Base-by-base conservation (phyloP, 1,139 yeast species). In the Eremothecium coryli region DNA sequence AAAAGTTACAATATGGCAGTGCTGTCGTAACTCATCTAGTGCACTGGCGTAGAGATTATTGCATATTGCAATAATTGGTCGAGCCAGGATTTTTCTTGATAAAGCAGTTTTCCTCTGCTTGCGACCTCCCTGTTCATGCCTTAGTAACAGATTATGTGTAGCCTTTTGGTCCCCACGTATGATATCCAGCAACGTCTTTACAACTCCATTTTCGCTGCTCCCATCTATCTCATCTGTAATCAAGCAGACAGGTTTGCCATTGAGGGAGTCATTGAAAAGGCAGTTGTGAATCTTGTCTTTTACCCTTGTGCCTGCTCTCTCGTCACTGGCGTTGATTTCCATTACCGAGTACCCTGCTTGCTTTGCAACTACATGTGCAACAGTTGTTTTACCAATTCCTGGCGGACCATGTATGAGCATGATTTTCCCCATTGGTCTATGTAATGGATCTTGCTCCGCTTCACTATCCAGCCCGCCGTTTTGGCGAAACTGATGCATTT, bases 41-140 rank as follows among this genome's bases (percentile, higher is more conserved):
- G 82, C 70, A 4, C 73, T 70, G 1, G 82, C 71, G 52, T 81
- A 88, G 1, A 80, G 69, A 51, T 90, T 95, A 55, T 90, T 90
- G 53, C 97, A 93, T 38, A 90, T 74, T 32, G 95, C 90, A 36
- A 90, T 82, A 14, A 90, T 85, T 1, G 98, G 98, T 44, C 98
- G 66, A 45, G 70, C 65, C 31, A 88, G 58, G 4, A 77, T 60
- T 27, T 64, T 67, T 41, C 47, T 53, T 29, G 46, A 35, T 41
- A 55, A 50, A 36, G 52, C 47, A 33, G 50, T 50, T 23, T 54
- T 49, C 27, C 48, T 55, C 14, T 44, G 36, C 46, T 53, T 48
- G 40, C 56, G 44, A 26, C 45, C 47, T 36, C 46, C 41, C 37
- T 46, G 45, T 33, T 45, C 33, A 17, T 37, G 24, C 10, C 43